These are phyloP conservation scores for Podaxis sp. DNA, from an alignment of 768 basidiomycete genomes.

Conservation along the genomic window DNA sequence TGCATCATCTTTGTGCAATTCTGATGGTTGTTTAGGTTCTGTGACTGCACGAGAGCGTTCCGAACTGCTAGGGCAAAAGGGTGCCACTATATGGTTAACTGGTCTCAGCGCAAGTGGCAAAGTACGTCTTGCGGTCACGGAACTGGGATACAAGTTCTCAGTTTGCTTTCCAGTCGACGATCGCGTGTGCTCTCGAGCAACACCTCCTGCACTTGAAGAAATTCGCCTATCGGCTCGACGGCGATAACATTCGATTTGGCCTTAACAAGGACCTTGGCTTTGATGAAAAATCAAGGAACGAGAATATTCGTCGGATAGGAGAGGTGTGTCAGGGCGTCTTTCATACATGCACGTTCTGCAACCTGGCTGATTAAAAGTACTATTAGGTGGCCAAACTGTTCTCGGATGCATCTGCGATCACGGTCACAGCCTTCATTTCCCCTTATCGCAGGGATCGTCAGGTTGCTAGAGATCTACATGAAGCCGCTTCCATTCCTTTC, in stretches of 20 bases:
- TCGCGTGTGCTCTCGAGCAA: constrained; percentile 96
- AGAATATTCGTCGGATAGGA: constrained; percentile 96
- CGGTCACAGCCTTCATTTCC: constrained; percentile 97
- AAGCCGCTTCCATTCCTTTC: constrained; percentile 71
- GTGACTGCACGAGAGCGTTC: constrained; percentile 69
- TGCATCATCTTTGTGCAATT: neutral
- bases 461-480: constrained; percentile 80
- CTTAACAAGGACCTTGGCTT: constrained; percentile 97
- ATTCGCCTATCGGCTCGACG: constrained; percentile 91
- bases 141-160: neutral
- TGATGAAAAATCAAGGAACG: constrained; percentile 85
- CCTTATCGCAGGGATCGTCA: constrained; percentile 91
- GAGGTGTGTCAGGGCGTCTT: constrained; percentile 55
- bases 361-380: neutral
- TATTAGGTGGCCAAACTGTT: constrained; percentile 96
- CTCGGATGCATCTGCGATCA: constrained; percentile 81
- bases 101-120: constrained; percentile 95
- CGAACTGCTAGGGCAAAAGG: constrained; percentile 71
- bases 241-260: constrained; percentile 94
- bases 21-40: constrained; percentile 50
- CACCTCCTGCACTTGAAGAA: constrained; percentile 85
- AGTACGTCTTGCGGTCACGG: constrained; percentile 39
- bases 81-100: constrained; percentile 94
- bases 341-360: too few species aligned
- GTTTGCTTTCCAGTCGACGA: constrained; percentile 69